phyloP scores from a whole-genome alignment of 768 basidiomycete genomes.

The Mrakia hoshinonis region DNA sequence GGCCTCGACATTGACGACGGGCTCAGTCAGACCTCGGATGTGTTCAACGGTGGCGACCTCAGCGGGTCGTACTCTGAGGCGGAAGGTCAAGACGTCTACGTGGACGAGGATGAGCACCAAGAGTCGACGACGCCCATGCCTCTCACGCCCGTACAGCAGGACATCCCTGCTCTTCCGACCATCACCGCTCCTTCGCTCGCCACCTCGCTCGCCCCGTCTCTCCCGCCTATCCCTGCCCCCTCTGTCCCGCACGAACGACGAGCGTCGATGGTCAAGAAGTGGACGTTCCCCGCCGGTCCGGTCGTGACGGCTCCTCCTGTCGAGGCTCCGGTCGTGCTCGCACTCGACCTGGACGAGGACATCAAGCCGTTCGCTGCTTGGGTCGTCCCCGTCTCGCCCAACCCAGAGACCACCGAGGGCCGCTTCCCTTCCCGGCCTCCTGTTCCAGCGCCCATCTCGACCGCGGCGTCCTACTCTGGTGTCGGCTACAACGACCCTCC shows the following conservation, averaged over 20 bases:
- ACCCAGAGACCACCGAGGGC: not conserved
- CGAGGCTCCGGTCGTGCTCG: not conserved
- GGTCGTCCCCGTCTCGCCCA: conserved; percentile 25
- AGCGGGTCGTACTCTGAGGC: not conserved
- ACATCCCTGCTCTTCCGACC: not conserved
- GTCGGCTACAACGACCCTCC: conserved; percentile 27
- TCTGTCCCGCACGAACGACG: not conserved
- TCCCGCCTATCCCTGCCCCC: not conserved
- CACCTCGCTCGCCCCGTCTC: not conserved
- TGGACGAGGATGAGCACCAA: conserved; percentile 7
- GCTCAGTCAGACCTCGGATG: conserved; percentile 11
- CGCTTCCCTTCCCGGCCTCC: conserved; percentile 6
- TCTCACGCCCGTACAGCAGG: conserved; percentile 7
- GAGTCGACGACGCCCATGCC: conserved; percentile 11
- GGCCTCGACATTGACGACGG: conserved; percentile 18
- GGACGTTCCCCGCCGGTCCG: conserved; percentile 19
- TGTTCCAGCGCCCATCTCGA: conserved; percentile 2
- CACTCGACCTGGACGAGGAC: conserved; percentile 19
- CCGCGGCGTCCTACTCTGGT: conserved; percentile 4
- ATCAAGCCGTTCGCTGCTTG: conserved; percentile 28
- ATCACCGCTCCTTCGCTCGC: not conserved
- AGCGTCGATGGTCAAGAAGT: conserved; percentile 3
- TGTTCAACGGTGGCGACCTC: not conserved
- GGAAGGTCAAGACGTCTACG: conserved; percentile 2
- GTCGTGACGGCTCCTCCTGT: conserved; percentile 4